Conservation (phyloP, 2,329 filamentous ascomycete genomes). For the Cytospora paraplurivora region DNA sequence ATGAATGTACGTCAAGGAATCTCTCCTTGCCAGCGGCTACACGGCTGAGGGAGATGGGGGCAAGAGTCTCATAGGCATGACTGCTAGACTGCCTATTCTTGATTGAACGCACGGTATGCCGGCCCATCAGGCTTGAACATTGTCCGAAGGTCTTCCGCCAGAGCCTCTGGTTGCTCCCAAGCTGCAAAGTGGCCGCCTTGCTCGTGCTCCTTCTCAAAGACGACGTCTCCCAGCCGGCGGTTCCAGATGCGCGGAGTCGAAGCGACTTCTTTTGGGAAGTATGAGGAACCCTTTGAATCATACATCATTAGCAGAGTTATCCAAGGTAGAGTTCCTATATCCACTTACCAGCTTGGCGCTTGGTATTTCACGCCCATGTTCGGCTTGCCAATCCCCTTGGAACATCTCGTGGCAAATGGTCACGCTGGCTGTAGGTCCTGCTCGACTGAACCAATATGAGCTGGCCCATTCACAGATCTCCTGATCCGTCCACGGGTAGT, state of each 20-base stretch:
- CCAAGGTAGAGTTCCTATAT: background rate
- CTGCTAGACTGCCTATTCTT: background rate
- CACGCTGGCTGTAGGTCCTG: slow-evolving; percentile 67
- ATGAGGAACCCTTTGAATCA: slow-evolving; percentile 24
- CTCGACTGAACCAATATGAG: slow-evolving; percentile 70
- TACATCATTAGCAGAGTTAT: background rate
- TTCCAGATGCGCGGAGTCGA: slow-evolving; percentile 58
- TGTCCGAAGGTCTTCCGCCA: slow-evolving; percentile 54
- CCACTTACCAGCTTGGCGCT: slow-evolving; percentile 13
- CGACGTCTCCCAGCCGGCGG: slow-evolving; percentile 59
- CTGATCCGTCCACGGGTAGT: slow-evolving; percentile 73
- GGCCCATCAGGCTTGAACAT: slow-evolving; percentile 53
- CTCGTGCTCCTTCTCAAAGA: slow-evolving; percentile 54
- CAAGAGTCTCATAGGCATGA: background rate
- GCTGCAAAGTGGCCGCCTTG: slow-evolving; percentile 64
- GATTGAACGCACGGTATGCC: background rate
- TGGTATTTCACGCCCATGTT: slow-evolving; percentile 40
- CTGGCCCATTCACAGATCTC: slow-evolving; percentile 75
- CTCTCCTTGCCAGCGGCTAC: no score
- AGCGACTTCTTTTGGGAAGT: slow-evolving; percentile 60
- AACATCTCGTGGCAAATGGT: slow-evolving; percentile 71
- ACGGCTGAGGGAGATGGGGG: no score
- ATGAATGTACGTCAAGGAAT: no score
- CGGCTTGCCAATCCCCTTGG: slow-evolving; percentile 16
- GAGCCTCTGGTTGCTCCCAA: slow-evolving; percentile 58